Conservation (phyloP, 2,329 filamentous ascomycete genomes). For the Geosmithia flava region DNA sequence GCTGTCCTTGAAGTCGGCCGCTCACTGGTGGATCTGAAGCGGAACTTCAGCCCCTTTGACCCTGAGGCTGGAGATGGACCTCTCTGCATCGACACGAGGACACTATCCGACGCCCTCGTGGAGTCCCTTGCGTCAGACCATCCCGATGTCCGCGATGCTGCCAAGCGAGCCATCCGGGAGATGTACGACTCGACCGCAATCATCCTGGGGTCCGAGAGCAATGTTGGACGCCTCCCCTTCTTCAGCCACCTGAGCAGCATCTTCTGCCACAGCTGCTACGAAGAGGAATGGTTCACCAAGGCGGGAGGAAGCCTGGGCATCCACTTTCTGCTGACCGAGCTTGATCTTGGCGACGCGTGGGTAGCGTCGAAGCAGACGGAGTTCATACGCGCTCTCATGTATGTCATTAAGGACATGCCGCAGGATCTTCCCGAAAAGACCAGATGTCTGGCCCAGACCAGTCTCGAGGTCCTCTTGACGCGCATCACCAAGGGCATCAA, state of each 20-base stretch:
- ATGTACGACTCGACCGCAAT: constrained; percentile 65
- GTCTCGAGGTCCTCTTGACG: constrained; percentile 65
- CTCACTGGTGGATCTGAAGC: constrained; percentile 70
- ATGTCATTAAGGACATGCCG: constrained; percentile 97
- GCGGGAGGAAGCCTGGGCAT: constrained; percentile 87
- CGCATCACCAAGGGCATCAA: constrained; percentile 68
- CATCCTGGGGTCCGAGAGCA: constrained; percentile 65
- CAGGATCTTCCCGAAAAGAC: constrained; percentile 87
- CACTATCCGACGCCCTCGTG: constrained; percentile 80
- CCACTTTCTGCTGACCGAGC: constrained; percentile 69
- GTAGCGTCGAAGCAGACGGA: constrained; percentile 72
- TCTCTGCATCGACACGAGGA: constrained; percentile 72
- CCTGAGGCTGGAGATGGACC: constrained; percentile 78
- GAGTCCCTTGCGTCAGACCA: constrained; percentile 84
- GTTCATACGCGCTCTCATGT: constrained; percentile 82
- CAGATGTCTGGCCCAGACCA: constrained; percentile 68
- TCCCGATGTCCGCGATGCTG: constrained; percentile 66
- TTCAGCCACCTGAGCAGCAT: constrained; percentile 72
- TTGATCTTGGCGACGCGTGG: constrained; percentile 78
- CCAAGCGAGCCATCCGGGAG: constrained; percentile 64
- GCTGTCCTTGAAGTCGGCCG: constrained; percentile 80
- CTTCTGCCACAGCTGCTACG: constrained; percentile 91
- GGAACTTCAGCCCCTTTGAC: constrained; percentile 67
- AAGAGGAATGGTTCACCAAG: constrained; percentile 98
- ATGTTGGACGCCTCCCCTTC: constrained; percentile 67